A percentile compares a stretch with the other conserved stretches of the same genome.
Conservation (phyloP, 1,284 basidiomycete genomes). For the Sutorius eximius region DNA sequence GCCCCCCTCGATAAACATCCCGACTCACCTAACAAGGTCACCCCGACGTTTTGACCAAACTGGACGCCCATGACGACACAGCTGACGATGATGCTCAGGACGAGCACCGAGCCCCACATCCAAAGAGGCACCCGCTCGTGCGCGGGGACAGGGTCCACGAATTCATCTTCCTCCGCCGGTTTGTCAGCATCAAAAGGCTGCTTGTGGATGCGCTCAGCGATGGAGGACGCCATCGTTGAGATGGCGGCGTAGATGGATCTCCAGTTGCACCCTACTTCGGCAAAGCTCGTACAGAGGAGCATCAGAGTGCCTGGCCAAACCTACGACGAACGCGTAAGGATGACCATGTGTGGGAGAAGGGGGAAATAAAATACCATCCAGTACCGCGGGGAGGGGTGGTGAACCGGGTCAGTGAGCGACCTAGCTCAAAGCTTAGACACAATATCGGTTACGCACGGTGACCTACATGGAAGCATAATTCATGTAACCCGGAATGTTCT, state of each 20-base stretch:
- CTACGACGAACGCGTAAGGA: neutral
- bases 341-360: neutral
- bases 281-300: conserved; percentile 52
- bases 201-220: conserved; percentile 1
- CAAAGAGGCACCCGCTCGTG: conserved; percentile 56
- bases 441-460: neutral
- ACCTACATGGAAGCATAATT: conserved; percentile 14
- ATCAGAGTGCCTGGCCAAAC: conserved; percentile 67
- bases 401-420: conserved; percentile 10
- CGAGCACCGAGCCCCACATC: conserved; percentile 57
- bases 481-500: conserved; percentile 13
- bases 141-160: conserved; percentile 39
- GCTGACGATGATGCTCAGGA: conserved; percentile 51
- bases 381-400: conserved; percentile 8
- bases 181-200: neutral
- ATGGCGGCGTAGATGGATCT: conserved; percentile 11
- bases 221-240: conserved; percentile 1
- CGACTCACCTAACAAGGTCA: conserved; percentile 44
- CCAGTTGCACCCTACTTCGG: conserved; percentile 44
- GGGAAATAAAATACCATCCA: conserved; percentile 1
- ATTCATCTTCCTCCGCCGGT: conserved; percentile 27
- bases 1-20: neutral
- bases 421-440: neutral
- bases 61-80: conserved; percentile 56
- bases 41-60: conserved; percentile 59